These are phyloP conservation scores for Xylaria longipes DNA, from an alignment of 495 filamentous ascomycete species.

Conservation along the genomic window DNA sequence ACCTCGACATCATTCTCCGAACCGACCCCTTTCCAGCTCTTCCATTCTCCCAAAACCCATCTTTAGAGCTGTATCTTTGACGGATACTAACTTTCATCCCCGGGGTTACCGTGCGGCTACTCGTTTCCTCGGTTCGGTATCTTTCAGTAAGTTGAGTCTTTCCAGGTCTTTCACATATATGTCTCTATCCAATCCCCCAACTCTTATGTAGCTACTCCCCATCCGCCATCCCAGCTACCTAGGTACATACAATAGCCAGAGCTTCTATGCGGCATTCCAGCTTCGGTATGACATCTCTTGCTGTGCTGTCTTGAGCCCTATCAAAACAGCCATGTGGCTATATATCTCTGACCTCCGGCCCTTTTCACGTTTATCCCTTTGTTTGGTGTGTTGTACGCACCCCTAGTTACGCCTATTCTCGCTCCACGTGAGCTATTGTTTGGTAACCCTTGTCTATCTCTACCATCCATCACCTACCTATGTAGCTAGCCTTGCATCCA, in stretches of 20 bases:
- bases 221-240: not conserved
- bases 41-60: conserved; percentile 4
- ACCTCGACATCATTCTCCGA: conserved; percentile 19
- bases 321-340: not conserved
- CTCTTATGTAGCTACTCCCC: not conserved
- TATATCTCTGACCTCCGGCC: not conserved
- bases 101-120: not conserved
- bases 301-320: not conserved
- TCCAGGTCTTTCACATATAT: not conserved
- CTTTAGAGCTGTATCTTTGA: not conserved
- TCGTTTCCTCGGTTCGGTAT: not conserved
- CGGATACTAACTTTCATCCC: not conserved
- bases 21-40: conserved; percentile 18
- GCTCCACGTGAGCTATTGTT: not conserved
- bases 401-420: not conserved
- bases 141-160: conserved; percentile 8
- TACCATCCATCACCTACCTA: not conserved
- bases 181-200: not conserved
- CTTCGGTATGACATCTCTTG: too few relatives aligned
- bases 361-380: not conserved
- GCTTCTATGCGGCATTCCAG: not conserved
- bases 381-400: not conserved
- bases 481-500: not conserved
- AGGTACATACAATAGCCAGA: not conserved
- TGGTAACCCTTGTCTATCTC: not conserved